Percentiles rank a stretch among this genome's conserved stretches.
Evolutionary conservation across 2,329 filamentous ascomycete species (phyloP).

Genomic region (Xylariales sp.): DNA sequence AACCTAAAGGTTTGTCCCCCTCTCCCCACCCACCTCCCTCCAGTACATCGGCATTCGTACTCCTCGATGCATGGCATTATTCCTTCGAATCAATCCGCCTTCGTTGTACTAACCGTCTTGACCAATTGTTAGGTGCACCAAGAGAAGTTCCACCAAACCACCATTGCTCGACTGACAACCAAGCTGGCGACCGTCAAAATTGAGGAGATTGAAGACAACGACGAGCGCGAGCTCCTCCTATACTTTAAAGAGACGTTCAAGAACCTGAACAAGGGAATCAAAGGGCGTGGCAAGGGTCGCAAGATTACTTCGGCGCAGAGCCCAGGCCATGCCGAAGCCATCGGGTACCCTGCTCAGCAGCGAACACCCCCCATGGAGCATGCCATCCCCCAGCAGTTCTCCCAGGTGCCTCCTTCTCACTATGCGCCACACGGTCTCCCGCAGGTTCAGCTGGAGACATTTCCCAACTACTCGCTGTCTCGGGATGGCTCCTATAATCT

Average conservation of each 20-base stretch:
- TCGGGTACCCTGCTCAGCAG: constrained; percentile 13
- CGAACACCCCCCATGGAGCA: constrained; percentile 11
- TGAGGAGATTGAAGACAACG: constrained; percentile 64
- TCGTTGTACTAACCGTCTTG: neutral
- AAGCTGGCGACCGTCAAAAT: constrained; percentile 65
- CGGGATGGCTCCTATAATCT: constrained; percentile 9
- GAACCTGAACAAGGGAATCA: constrained; percentile 98
- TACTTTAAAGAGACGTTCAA: constrained; percentile 68
- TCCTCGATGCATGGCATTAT: too few relatives aligned
- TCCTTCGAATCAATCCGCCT: too few relatives aligned
- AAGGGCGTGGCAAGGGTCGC: constrained; percentile 84
- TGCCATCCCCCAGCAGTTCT: constrained; percentile 21
- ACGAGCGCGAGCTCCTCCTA: constrained; percentile 68
- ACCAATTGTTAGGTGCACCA: constrained; percentile 51
- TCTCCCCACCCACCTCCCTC: neutral
- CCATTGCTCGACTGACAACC: constrained; percentile 62
- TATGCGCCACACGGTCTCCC: constrained; percentile 24
- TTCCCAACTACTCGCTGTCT: neutral
- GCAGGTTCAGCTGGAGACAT: constrained; percentile 1
- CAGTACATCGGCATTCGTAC: too few relatives aligned
- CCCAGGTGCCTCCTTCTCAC: constrained; percentile 21
- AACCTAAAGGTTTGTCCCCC: constrained; percentile 71
- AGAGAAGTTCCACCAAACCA: constrained; percentile 85
- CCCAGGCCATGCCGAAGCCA: neutral
- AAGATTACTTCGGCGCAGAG: constrained; percentile 42